These are phyloP conservation scores for Aphelidium insulamus DNA, from an alignment of 371 early-diverging fungal genomes.

Conservation along the genomic window DNA sequence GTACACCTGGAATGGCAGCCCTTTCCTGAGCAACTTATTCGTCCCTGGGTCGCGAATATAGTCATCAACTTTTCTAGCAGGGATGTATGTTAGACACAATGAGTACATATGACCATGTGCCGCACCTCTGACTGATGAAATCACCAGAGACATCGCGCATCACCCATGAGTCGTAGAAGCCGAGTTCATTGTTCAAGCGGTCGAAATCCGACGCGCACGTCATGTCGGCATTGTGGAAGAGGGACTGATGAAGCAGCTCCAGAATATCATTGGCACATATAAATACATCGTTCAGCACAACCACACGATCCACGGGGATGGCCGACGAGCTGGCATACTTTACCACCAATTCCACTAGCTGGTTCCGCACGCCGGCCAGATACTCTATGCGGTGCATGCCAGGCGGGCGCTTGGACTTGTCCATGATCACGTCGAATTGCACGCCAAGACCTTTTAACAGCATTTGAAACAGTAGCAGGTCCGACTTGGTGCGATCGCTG, in stretches of 20 bases:
- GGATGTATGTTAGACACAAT: too few species aligned
- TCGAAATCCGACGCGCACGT: constrained; percentile 20
- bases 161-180: constrained; percentile 21
- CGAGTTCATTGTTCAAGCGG: constrained; percentile 3
- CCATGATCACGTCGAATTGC: constrained; percentile 5
- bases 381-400: constrained; percentile 17
- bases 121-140: constrained; percentile 7
- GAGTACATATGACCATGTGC: too few species aligned
- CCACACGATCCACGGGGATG: constrained; percentile 6
- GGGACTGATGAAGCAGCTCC: constrained; percentile 16
- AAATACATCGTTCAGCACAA: constrained; percentile 21
- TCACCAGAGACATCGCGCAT: constrained; percentile 17
- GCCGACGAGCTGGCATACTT: too few species aligned
- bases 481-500: constrained; percentile 10
- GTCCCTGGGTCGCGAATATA: constrained; percentile 5
- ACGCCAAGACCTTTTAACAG: constrained; percentile 7
- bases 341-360: constrained; percentile 15
- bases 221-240: constrained; percentile 10
- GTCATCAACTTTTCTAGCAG: too few species aligned
- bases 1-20: constrained; percentile 16
- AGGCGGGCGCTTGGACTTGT: constrained; percentile 2
- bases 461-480: constrained; percentile 4
- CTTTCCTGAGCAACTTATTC: constrained; percentile 2
- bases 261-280: constrained; percentile 19
- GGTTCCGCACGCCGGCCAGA: constrained; percentile 18